Percentiles rank a stretch among this genome's conserved stretches.
phyloP scores from a whole-genome alignment of 352 stramenopile species.

The Plasmopara halstedii region DNA sequence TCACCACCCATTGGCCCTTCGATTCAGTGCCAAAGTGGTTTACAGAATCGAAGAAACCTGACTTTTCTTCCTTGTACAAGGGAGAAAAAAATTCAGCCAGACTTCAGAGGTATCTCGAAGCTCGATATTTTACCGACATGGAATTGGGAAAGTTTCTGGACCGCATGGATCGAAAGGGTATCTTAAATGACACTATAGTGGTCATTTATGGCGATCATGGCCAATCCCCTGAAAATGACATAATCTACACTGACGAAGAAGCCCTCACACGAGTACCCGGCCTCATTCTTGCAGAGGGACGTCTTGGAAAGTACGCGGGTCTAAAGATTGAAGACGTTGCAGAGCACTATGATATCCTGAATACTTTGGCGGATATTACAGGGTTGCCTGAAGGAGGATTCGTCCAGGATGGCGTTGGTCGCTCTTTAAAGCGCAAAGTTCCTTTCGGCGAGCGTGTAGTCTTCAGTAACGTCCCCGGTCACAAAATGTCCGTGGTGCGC shows the following conservation, averaged over 20 bases:
- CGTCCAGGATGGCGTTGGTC: constrained; percentile 39
- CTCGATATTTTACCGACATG: constrained; percentile 52
- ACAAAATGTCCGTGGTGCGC: constrained; percentile 41
- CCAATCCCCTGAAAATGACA: constrained; percentile 30
- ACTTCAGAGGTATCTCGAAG: constrained; percentile 39
- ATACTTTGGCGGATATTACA: constrained; percentile 55
- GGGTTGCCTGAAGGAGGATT: constrained; percentile 44
- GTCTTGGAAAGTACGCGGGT: constrained; percentile 29
- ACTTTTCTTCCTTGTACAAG: constrained; percentile 43
- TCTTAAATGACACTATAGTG: constrained; percentile 54
- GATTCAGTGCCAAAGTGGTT: constrained; percentile 35
- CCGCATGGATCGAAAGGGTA: constrained; percentile 26
- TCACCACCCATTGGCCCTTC: constrained; percentile 37
- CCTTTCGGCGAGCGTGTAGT: constrained; percentile 22
- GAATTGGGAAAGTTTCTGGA: constrained; percentile 47
- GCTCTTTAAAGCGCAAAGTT: constrained; percentile 40
- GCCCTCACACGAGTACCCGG: constrained; percentile 29
- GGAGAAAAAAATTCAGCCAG: constrained; percentile 22
- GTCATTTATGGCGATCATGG: constrained; percentile 50
- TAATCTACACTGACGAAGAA: constrained; percentile 34
- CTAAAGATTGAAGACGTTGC: constrained; percentile 32
- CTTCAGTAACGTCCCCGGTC: constrained; percentile 41
- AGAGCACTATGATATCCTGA: constrained; percentile 53
- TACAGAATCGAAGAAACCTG: constrained; percentile 27
- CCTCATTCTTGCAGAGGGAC: constrained; percentile 39